These are phyloP conservation scores for Sorghum bicolor DNA, from an alignment of 176 grass and related monocot genomes.

Conservation along the genomic window Sorghum_bicolor_NCBIv3 NC_012879.2:8036001-8036500, in stretches of 20 bases:
- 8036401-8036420: constrained; percentile 50
- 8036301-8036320: constrained; percentile 72
- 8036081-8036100: constrained; percentile 73
- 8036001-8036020: constrained; percentile 6
- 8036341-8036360: constrained; percentile 1
- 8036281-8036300: constrained; percentile 58
- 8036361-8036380: not conserved
- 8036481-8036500: constrained; percentile 59
- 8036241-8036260: constrained; percentile 71
- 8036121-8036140: constrained; percentile 42
- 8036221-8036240: not conserved
- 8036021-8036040: not conserved
- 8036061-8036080: constrained; percentile 79
- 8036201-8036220: constrained; percentile 42
- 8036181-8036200: constrained; percentile 77
- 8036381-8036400: constrained; percentile 9
- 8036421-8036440: constrained; percentile 75
- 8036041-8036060: constrained; percentile 50
- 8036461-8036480: constrained; percentile 53
- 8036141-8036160: constrained; percentile 69
- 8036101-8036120: constrained; percentile 79
- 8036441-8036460: constrained; percentile 94
- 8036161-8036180: constrained; percentile 91
- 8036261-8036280: constrained; percentile 58
- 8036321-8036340: constrained; percentile 25